phyloP scores from a whole-genome alignment of 106 monocot species.

The Hemerocallis citrina region DNA sequence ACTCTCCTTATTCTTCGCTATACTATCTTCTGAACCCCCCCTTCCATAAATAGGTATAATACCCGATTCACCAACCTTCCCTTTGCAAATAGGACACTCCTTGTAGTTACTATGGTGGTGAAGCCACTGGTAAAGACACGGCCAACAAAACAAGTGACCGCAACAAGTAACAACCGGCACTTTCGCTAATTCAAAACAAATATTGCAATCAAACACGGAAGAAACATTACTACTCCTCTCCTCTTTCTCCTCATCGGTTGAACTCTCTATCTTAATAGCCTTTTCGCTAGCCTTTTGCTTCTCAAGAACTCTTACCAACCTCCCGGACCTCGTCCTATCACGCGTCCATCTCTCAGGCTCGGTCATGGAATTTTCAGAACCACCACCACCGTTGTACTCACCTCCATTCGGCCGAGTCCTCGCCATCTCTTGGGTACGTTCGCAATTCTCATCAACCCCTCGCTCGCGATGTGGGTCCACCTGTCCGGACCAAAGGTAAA shows the following conservation, averaged over 20 bases:
- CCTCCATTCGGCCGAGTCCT: background rate
- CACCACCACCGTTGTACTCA: background rate
- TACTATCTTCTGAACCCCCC: background rate
- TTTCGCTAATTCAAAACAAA: conserved; percentile 8
- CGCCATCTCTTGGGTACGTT: background rate
- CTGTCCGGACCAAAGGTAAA: background rate
- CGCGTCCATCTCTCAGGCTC: conserved; percentile 4
- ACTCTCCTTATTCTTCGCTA: no score
- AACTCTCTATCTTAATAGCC: background rate
- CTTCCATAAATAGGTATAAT: conserved; percentile 6
- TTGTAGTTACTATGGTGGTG: background rate
- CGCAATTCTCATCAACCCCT: background rate
- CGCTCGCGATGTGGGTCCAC: conserved; percentile 1
- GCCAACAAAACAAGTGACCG: conserved; percentile 14
- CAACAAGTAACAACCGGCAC: conserved; percentile 11
- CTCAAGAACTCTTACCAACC: background rate
- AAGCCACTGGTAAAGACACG: conserved; percentile 7
- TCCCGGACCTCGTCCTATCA: background rate
- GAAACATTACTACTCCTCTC: background rate
- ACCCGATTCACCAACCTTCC: conserved; percentile 4
- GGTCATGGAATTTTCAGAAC: background rate
- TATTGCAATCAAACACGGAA: conserved; percentile 8
- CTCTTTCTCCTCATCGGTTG: background rate
- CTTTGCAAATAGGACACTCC: conserved; percentile 10
- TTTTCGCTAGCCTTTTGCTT: conserved; percentile 3